Conservation (phyloP, 2,329 filamentous ascomycete genomes). For the Neofusicoccum ribis region DNA sequence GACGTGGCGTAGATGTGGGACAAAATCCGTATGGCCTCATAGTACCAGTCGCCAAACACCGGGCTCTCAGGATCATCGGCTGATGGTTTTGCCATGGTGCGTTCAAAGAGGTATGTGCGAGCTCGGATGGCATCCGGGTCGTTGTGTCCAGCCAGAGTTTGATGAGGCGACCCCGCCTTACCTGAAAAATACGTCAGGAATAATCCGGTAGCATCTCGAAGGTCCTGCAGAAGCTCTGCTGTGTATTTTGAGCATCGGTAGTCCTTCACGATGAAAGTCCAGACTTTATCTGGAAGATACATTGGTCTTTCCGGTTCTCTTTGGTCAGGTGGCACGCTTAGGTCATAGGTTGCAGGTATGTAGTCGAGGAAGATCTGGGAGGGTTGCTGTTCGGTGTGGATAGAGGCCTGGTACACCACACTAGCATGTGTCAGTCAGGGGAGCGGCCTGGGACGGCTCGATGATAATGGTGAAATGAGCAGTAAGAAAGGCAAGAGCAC, state of each 20-base stretch:
- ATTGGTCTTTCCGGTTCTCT: not conserved
- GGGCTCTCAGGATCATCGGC: slow-evolving; percentile 2
- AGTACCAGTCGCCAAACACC: slow-evolving; percentile 8
- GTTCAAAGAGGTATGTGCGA: not conserved
- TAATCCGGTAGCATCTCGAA: not conserved
- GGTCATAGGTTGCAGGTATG: not conserved
- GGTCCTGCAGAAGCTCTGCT: not conserved
- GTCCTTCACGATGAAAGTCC: slow-evolving; percentile 4
- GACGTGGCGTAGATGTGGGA: slow-evolving; percentile 8
- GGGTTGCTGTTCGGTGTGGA: slow-evolving; percentile 5
- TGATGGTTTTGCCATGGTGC: not conserved
- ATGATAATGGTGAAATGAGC: not conserved
- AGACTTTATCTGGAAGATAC: slow-evolving; percentile 1
- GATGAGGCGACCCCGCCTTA: not conserved
- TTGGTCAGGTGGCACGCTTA: not conserved
- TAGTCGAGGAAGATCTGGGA: slow-evolving; percentile 1
- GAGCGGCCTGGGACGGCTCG: too few relatives aligned
- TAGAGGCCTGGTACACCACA: slow-evolving; percentile 2
- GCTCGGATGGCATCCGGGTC: not conserved
- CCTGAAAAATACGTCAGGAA: not conserved
- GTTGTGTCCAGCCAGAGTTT: not conserved
- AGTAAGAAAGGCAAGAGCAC: not conserved
- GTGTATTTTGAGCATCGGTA: slow-evolving; percentile 4
- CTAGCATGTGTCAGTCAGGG: not conserved
- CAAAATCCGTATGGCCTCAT: not conserved